Conservation (phyloP, 352 stramenopile genomes). For the Phytophthora boehmeriae region DNA sequence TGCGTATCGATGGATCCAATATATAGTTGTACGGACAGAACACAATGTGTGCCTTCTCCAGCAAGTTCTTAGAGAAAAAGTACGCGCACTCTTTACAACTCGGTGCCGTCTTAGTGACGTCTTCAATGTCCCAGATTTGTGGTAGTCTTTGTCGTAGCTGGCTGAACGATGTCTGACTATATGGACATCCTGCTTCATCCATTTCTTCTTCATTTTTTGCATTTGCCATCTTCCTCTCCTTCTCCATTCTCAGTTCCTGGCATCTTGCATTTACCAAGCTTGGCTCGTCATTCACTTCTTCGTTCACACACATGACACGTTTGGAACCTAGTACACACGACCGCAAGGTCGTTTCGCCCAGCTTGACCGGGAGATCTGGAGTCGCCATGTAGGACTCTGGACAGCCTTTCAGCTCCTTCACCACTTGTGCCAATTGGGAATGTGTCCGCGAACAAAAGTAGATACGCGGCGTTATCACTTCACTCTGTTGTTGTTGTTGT, state of each 20-base stretch:
- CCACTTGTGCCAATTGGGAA: conserved; percentile 77
- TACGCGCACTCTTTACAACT: conserved; percentile 73
- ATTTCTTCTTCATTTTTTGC: conserved; percentile 3
- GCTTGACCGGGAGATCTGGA: conserved; percentile 19
- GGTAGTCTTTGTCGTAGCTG: conserved; percentile 41
- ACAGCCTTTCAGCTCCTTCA: conserved; percentile 78
- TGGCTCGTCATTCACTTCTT: conserved; percentile 58
- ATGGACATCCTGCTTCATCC: conserved; percentile 60
- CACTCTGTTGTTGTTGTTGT: neutral
- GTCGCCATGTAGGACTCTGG: conserved; percentile 54
- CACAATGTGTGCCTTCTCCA: conserved; percentile 68
- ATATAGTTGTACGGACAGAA: conserved; percentile 91
- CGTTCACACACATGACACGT: conserved; percentile 74
- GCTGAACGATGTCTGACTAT: conserved; percentile 49
- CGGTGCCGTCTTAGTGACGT: conserved; percentile 62
- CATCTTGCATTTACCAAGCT: conserved; percentile 74
- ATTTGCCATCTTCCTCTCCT: conserved; percentile 17
- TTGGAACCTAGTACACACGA: conserved; percentile 81
- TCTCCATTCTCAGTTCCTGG: conserved; percentile 37
- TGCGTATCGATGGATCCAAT: conserved; percentile 74
- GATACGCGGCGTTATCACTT: conserved; percentile 57
- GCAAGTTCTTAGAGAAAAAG: conserved; percentile 60
- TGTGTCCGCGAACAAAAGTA: conserved; percentile 88
- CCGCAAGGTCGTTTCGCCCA: conserved; percentile 52
- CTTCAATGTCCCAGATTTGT: conserved; percentile 83